Evolutionary conservation across 2,329 filamentous ascomycete genomes (phyloP), one percentile per base, ranked within the genome.

Genomic region (Huntiella abstrusa): DNA sequence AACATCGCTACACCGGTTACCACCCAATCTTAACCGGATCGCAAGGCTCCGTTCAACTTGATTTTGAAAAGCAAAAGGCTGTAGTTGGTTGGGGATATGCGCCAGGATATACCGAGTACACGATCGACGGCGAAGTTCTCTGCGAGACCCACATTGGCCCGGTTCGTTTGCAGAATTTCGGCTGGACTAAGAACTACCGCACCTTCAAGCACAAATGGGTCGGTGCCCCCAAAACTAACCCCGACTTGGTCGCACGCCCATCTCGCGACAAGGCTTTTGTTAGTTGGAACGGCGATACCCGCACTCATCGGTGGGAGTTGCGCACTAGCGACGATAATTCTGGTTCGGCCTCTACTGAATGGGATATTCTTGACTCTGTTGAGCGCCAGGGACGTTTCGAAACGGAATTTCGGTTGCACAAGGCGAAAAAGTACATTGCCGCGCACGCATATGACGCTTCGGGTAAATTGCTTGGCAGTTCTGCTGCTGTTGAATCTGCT

Each of bases 21-120:
- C 66, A 71, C 46, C 57, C 60, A 4, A 58, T 74, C 5, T 58
- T 64, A 0, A 64, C 69, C 22, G 67, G 63, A 40, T 71, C 70
- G 0, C 65, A 67, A 49, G 63, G 64, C 5, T 64, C 60, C n/a
- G 66, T 69, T 28, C 73, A 78, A 51, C 53, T 71, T 8, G 37
- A 46, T 5, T 62, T 77, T 0, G 64, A 68, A 0, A 66, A 67
- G 45, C 68, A 68, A 33, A 69, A 73, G 48, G 65, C 65, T 5
- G 58, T 77, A 37, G 65, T 77, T 33, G 69, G 70, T 51, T 77
- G 72, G 71, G 72, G 73, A 3, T 64, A 63, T 0, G 62, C 64
- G 13, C 66, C 66, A 0, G 65, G 64, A 2, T 53, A 67, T 16
- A 70, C 66, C 5, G 67, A 68, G 52, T 64, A 69, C 52, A 60